These are phyloP conservation scores for Yamadazyma siamensis DNA, from an alignment of 1,139 yeast genomes.

Conservation along the genomic window DNA sequence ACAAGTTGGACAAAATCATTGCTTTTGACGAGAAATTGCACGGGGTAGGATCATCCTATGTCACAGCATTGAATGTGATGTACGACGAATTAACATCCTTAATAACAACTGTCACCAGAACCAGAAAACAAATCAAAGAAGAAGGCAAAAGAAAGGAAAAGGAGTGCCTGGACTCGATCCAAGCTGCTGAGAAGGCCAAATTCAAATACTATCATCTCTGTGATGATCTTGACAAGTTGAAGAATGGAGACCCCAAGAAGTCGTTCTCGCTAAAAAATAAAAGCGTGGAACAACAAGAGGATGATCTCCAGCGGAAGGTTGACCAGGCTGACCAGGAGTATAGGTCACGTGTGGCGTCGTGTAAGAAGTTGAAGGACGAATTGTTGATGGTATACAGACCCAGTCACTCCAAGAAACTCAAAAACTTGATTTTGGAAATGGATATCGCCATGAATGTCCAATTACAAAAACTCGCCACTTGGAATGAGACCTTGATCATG, in stretches of 20 bases:
- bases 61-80: constrained; percentile 78
- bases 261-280: constrained; percentile 75
- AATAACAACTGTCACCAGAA: constrained; percentile 61
- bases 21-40: constrained; percentile 74
- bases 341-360: constrained; percentile 67
- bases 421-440: constrained; percentile 75
- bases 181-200: constrained; percentile 85
- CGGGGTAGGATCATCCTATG: constrained; percentile 72
- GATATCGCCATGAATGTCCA: constrained; percentile 89
- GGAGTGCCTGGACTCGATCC: constrained; percentile 77
- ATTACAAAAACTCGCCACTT: constrained; percentile 82
- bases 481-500: constrained; percentile 78
- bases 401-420: constrained; percentile 65
- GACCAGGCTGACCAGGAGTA: constrained; percentile 84
- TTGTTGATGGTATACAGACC: constrained; percentile 76
- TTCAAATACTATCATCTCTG: constrained; percentile 75
- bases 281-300: constrained; percentile 87
- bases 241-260: constrained; percentile 81
- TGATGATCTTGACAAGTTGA: constrained; percentile 80
- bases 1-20: constrained; percentile 64
- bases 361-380: constrained; percentile 72
- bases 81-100: constrained; percentile 80
- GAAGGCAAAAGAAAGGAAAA: constrained; percentile 79
- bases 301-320: constrained; percentile 77
- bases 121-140: constrained; percentile 76